Evolutionary conservation across 805 yeast species (phyloP), one percentile per base, ranked within the genome.

Genomic region (Ogataea saltuana): DNA sequence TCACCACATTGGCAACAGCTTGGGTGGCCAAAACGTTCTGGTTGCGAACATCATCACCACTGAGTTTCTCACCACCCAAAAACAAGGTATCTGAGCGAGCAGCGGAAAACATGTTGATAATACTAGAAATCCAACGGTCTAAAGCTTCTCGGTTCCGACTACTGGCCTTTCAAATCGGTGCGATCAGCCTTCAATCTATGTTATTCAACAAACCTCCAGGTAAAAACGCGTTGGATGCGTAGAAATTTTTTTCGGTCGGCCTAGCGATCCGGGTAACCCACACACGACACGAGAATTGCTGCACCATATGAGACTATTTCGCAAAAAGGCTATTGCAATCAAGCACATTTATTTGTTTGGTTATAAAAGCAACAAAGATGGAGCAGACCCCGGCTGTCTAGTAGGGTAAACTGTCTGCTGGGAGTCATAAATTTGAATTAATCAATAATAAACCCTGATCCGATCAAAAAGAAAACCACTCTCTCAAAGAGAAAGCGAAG

Each of bases 11-110:
- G 53, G 93, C 88, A 35, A 85, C 87, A 2, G 89, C 83, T 60
- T 77, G 85, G 33, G 98, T 93, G 6, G 99, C 99, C 61, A 89
- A 70, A 15, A 95, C 96, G 59, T 93, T 93, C 66, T 95, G 99
- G 61, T 89, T 86, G 60, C 99, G 83, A 54, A 95, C 85, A 61
- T 93, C 99, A 59, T 90, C 96, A 45, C 99, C 99, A 65, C 95
- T 83, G 53, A 88, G 69, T 67, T 93, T 91, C 64, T 93, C 96
- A 56, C 97, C 99, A 57, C 96, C 96, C 53, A 93, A 81, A 67
- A 93, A 90, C 50, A 91, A 75, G 34, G 97, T 89, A 58, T 90
- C 97, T 47, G 96, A 88, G 61, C 95, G 85, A 34, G 91, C 82
- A 49, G 88, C 74, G 41, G 88, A 77, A 65, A 73, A 88, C 76